These are phyloP conservation scores for Porpolomopsis calyptriformis DNA, from an alignment of 768 basidiomycete species.

Conservation along the genomic window DNA sequence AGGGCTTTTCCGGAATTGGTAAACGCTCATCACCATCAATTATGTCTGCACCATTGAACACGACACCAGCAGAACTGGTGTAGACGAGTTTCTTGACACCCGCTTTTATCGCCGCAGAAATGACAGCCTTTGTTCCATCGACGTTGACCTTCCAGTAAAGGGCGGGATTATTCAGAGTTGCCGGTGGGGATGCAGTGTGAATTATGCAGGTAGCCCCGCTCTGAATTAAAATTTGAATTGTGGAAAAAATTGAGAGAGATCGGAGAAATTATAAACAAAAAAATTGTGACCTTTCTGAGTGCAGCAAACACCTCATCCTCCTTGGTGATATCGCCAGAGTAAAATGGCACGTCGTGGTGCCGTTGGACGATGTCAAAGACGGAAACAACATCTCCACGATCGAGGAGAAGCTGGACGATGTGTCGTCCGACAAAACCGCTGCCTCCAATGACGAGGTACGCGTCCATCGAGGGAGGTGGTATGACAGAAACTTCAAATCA, in stretches of 20 bases:
- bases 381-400: conserved; percentile 69
- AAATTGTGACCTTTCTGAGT: conserved; percentile 61
- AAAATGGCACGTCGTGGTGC: conserved; percentile 79
- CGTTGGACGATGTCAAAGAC: conserved; percentile 91
- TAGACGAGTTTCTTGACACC: conserved; percentile 83
- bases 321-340: conserved; percentile 81
- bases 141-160: conserved; percentile 92
- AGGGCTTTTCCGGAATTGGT: conserved; percentile 55
- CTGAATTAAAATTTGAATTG: conserved; percentile 24
- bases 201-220: conserved; percentile 84
- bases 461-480: conserved; percentile 31
- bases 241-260: background rate
- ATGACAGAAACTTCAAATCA: background rate
- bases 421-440: conserved; percentile 87
- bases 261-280: background rate
- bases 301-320: conserved; percentile 62
- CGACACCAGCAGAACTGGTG: conserved; percentile 86
- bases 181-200: conserved; percentile 86
- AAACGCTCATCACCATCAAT: conserved; percentile 84
- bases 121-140: conserved; percentile 76
- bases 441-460: conserved; percentile 88
- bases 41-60: conserved; percentile 74
- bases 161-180: conserved; percentile 47
- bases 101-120: conserved; percentile 65
- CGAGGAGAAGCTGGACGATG: conserved; percentile 77